phyloP scores from a whole-genome alignment of 139 green algal species.

The Closterium sp. region DNA sequence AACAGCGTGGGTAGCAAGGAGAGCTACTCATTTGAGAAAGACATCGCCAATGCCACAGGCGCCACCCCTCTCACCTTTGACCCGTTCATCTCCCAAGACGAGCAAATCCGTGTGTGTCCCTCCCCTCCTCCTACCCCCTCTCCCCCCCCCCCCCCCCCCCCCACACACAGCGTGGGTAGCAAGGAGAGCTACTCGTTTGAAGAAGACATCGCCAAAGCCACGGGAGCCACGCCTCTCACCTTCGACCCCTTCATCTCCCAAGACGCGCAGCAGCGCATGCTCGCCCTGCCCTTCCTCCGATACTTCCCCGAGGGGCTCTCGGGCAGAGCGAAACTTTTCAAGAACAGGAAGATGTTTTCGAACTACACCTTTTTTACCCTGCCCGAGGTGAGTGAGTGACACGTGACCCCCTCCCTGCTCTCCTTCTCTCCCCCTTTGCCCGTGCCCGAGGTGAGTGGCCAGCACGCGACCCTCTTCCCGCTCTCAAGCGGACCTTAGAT shows the following conservation, averaged over 20 bases:
- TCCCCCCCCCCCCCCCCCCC: too few relatives aligned
- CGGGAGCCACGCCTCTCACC: background rate
- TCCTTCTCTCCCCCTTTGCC: too few relatives aligned
- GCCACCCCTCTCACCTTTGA: slow-evolving; percentile 19
- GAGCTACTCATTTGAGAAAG: slow-evolving; percentile 12
- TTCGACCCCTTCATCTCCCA: slow-evolving; percentile 28
- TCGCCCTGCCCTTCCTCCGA: background rate
- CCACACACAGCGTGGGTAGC: slow-evolving; percentile 22
- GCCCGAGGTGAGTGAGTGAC: background rate
- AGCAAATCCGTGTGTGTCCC: background rate
- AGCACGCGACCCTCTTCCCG: too few relatives aligned
- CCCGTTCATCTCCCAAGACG: background rate
- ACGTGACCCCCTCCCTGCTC: background rate
- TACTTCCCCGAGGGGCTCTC: slow-evolving; percentile 13
- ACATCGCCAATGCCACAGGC: background rate
- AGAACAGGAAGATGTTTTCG: background rate
- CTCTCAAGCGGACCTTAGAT: too few relatives aligned
- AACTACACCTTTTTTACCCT: background rate
- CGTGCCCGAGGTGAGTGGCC: too few relatives aligned
- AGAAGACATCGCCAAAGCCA: slow-evolving; percentile 1
- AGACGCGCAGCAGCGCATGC: background rate
- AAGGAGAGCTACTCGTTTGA: slow-evolving; percentile 18
- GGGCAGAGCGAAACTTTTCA: background rate
- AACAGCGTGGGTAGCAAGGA: slow-evolving; percentile 22
- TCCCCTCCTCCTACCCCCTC: background rate